Percentiles rank a stretch among this genome's conserved stretches.
These are phyloP conservation scores for Albugo candida DNA, from an alignment of 352 stramenopile species.

Conservation along the genomic window DNA sequence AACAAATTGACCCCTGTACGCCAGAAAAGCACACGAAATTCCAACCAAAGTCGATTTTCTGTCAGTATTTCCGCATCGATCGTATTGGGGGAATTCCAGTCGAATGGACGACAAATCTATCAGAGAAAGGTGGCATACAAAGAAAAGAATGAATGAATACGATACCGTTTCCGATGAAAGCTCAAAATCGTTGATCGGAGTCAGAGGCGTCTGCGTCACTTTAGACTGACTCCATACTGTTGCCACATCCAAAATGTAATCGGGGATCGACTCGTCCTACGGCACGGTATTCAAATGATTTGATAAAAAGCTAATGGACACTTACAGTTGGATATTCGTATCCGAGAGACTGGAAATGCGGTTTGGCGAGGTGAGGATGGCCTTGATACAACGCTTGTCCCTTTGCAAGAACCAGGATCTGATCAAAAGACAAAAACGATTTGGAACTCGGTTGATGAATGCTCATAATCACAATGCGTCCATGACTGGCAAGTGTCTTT, in stretches of 20 bases:
- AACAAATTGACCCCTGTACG: conserved; percentile 53
- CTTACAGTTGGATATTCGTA: conserved; percentile 39
- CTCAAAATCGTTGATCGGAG: too few relatives aligned
- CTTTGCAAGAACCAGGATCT: conserved; percentile 79
- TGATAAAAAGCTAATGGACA: conserved; percentile 5
- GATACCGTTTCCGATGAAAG: too few relatives aligned
- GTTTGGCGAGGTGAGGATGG: conserved; percentile 21
- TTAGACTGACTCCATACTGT: not conserved
- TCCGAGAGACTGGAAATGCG: conserved; percentile 38
- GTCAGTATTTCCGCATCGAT: conserved; percentile 2
- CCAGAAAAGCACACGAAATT: conserved; percentile 38
- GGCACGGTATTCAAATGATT: not conserved
- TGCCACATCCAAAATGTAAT: conserved; percentile 65
- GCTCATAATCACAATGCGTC: conserved; percentile 65
- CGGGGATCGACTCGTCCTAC: conserved; percentile 58
- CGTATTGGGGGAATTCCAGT: too few relatives aligned
- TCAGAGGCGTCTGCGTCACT: too few relatives aligned
- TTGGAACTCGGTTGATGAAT: conserved; percentile 82
- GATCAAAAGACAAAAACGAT: conserved; percentile 81
- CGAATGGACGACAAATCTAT: too few relatives aligned
- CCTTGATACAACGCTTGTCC: conserved; percentile 49
- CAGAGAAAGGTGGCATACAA: too few relatives aligned
- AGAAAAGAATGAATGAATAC: too few relatives aligned
- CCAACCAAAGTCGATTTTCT: conserved; percentile 31
- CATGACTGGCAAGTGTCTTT: conserved; percentile 57